Evolutionary conservation across 306 rosid species (phyloP), one percentile per base, ranked within the genome.

Genomic region (Vigna trinervia): DNA sequence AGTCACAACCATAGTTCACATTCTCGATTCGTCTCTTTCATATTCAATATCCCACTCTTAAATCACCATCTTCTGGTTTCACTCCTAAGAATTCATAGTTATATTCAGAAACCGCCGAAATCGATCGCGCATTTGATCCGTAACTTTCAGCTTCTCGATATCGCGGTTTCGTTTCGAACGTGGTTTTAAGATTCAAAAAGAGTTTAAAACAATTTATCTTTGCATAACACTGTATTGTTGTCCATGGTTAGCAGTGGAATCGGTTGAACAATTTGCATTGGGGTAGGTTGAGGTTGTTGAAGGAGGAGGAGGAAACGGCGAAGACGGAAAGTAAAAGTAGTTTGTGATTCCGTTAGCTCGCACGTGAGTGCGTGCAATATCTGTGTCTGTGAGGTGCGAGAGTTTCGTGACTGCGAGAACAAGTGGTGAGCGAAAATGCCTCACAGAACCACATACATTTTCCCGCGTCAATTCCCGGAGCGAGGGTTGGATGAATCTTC

Each of bases 361-460:
- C 81, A 83, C 83, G 88, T 81, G 83, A 69, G 46, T 46, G 56
- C 61, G 81, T 74, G 81, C 34, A 54, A 22, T 20, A 50, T 50
- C 19, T 48, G n/a, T 53, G 22, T 19, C 12, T 47, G 15, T 75
- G 14, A 34, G 51, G 20, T 10, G 47, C 84, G 43, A 36, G 87
- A 77, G 59, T 62, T 86, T 78, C 86, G 89, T 89, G 92, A 78
- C 15, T 0, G 56, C 14, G 30, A 20, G 39, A 45, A 23, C 57
- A n/a, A 38, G 71, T 65, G 71, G 78, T 43, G 69, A 64, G 46
- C 14, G 66, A 74, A 57, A 66, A 95, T 95, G 99, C 99, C 99
- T 74, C 99, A 95, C 80, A 89, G 91, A 84, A 77, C 97, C 68
- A 95, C 99, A 57, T 95, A 95, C 96, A 75, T 95, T 89, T 95